Base-by-base conservation (phyloP, 2,329 filamentous ascomycete genomes). In the Fusarium lateritium region DNA sequence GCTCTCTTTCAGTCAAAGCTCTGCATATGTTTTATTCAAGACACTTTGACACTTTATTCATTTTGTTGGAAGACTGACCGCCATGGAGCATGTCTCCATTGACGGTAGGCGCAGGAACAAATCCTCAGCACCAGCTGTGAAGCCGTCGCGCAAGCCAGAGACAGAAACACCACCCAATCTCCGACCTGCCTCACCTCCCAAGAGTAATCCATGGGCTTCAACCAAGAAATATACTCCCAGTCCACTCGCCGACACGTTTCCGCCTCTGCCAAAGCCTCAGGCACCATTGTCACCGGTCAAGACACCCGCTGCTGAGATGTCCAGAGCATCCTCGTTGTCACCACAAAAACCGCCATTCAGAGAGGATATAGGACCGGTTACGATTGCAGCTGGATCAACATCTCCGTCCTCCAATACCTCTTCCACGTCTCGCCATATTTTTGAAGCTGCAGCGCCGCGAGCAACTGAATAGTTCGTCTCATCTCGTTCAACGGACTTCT, bases 111-210 rank as follows among this genome's bases (percentile, higher is more conserved):
- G 56, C 34, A 61, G 63, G 31, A 74, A 65, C 38, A 71, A 58
- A 56, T 43, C 65, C 34, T 26, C 56, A n/a, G 34, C 51, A 36
- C 50, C 65, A 13, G 43, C 55, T 38, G 40, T 56, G 26, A 65
- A 55, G 31, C 43, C 43, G 3, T 26, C 36, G 21, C 56, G 59
- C 44, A 75, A 70, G n/a, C 39, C 44, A 38, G 57, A 67, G 11
- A 44, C 45, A 38, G 57, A 67, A 56, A 38, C 44, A 19, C 44
- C 39, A 19, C 38, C 69, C 34, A 67, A 62, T 14, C 63, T 79
- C 17, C 74, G 70, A 26, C 78, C 77, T 34, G 77, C 78, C 6
- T 79, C 77, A 5, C 77, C 77, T 8, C 78, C 78, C 7, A 77
- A 73, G 45, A 65, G 65, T 7, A 80, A 78, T 56, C 78, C 78